Evolutionary conservation across 2,329 filamentous ascomycete species (phyloP).

Genomic region (Cladosporium sp.): DNA sequence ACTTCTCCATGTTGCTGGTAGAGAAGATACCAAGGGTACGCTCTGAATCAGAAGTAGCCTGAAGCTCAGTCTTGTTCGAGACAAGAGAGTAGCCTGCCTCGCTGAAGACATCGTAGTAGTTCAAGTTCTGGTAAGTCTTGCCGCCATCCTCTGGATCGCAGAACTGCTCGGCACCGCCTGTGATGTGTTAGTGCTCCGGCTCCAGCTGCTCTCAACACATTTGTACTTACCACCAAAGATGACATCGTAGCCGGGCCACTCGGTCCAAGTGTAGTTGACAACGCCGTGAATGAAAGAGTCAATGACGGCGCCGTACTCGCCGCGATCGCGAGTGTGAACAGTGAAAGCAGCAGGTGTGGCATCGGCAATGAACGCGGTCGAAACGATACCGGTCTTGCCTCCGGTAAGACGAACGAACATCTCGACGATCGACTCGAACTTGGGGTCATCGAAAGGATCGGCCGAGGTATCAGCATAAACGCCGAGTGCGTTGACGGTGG

Average conservation of each 20-base stretch:
- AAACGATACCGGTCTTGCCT: conserved; percentile 64
- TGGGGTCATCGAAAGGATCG: conserved; percentile 77
- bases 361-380: conserved; percentile 79
- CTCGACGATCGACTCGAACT: conserved; percentile 81
- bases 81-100: conserved; percentile 72
- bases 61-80: conserved; percentile 72
- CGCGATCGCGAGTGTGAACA: conserved; percentile 71
- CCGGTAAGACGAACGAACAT: conserved; percentile 71
- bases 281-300: conserved; percentile 76
- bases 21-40: conserved; percentile 78
- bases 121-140: conserved; percentile 66
- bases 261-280: conserved; percentile 79
- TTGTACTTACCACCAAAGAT: conserved; percentile 61
- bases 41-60: conserved; percentile 57
- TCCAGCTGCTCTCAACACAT: background rate
- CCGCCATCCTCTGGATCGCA: conserved; percentile 56
- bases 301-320: conserved; percentile 70
- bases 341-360: conserved; percentile 77
- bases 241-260: conserved; percentile 73
- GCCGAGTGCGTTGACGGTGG: conserved; percentile 77
- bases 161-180: conserved; percentile 76
- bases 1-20: conserved; percentile 73
- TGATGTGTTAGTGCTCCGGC: background rate
- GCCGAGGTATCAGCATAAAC: conserved; percentile 78
- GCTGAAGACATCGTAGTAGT: conserved; percentile 72